Conservation (phyloP, 495 filamentous ascomycete species). For the Xylona heveae region DNA sequence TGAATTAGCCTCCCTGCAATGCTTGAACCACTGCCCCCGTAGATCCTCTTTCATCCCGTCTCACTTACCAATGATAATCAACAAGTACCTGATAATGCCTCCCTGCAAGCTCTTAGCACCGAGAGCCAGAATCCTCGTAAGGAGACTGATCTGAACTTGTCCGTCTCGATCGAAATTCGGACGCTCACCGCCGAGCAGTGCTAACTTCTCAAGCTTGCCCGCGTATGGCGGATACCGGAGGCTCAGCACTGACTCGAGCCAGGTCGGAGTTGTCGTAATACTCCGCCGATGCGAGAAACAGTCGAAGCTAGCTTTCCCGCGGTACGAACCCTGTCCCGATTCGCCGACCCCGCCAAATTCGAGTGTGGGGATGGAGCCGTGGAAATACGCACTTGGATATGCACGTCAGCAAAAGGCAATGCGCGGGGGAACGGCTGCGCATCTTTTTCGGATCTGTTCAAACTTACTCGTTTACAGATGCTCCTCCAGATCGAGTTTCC, state of each 20-base stretch:
- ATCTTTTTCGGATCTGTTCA: slow-evolving; percentile 9
- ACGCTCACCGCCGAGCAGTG: slow-evolving; percentile 29
- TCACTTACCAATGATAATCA: no score
- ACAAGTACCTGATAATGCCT: no score
- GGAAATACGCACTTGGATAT: slow-evolving; percentile 39
- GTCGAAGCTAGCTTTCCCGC: slow-evolving; percentile 68
- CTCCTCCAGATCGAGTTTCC: slow-evolving; percentile 53
- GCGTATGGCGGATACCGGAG: slow-evolving; percentile 68
- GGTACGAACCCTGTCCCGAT: slow-evolving; percentile 64
- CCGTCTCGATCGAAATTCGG: slow-evolving; percentile 79
- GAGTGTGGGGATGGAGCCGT: slow-evolving; percentile 52
- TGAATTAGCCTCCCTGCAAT: no score
- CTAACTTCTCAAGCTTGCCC: slow-evolving; percentile 35
- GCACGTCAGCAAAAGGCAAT: slow-evolving; percentile 8
- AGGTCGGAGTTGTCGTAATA: slow-evolving; percentile 52
- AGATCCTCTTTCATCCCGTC: no score
- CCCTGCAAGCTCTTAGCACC: no score
- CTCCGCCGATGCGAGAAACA: slow-evolving; percentile 63
- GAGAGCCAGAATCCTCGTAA: no score
- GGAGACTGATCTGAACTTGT: slow-evolving; percentile 15
- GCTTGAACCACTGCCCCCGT: no score
- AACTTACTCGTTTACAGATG: slow-evolving; percentile 46
- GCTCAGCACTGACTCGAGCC: slow-evolving; percentile 55
- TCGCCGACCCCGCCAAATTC: slow-evolving; percentile 85
- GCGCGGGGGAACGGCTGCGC: slow-evolving; percentile 16